Evolutionary conservation across 1,284 basidiomycete genomes (phyloP).

Genomic region (Malassezia caprae): DNA sequence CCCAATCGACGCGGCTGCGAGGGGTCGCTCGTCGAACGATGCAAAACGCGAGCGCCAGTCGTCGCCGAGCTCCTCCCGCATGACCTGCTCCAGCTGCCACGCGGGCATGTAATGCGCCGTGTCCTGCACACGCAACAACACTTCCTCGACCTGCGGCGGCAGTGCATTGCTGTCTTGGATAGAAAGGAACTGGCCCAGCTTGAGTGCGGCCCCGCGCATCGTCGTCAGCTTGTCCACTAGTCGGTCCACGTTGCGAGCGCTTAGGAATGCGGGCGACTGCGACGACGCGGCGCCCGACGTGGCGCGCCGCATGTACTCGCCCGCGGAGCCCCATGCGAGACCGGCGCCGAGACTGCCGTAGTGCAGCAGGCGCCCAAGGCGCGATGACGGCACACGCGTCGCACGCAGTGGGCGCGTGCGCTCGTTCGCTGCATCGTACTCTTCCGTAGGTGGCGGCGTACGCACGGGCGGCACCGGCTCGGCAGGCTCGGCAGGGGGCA

Average conservation of each 20-base stretch:
- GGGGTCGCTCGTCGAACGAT: slow-evolving; percentile 72
- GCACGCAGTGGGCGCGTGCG: slow-evolving; percentile 31
- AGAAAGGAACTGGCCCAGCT: slow-evolving; percentile 92
- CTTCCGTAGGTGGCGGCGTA: slow-evolving; percentile 6
- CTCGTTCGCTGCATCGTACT: slow-evolving; percentile 40
- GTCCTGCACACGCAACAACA: slow-evolving; percentile 83
- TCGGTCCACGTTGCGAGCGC: slow-evolving; percentile 65
- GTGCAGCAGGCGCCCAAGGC: slow-evolving; percentile 43
- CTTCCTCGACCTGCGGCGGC: slow-evolving; percentile 75
- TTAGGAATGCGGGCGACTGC: slow-evolving; percentile 24
- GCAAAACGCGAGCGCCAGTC: slow-evolving; percentile 66
- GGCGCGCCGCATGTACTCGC: slow-evolving; percentile 26
- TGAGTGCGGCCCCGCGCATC: slow-evolving; percentile 93
- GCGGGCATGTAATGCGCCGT: slow-evolving; percentile 97
- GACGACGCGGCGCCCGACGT: slow-evolving; percentile 3
- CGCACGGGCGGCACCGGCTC: not conserved
- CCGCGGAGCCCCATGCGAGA: slow-evolving; percentile 41
- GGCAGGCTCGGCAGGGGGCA: not conserved
- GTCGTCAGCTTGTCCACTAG: slow-evolving; percentile 81
- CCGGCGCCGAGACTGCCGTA: slow-evolving; percentile 45
- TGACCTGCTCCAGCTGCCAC: slow-evolving; percentile 85
- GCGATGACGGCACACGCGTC: slow-evolving; percentile 43
- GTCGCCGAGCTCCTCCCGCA: slow-evolving; percentile 63
- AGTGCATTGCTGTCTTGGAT: slow-evolving; percentile 66
- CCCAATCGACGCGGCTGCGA: slow-evolving; percentile 92